Evolutionary conservation across 768 basidiomycete species (phyloP), one percentile per base, ranked within the genome.

Genomic region (Hypsizygus marmoreus): DNA sequence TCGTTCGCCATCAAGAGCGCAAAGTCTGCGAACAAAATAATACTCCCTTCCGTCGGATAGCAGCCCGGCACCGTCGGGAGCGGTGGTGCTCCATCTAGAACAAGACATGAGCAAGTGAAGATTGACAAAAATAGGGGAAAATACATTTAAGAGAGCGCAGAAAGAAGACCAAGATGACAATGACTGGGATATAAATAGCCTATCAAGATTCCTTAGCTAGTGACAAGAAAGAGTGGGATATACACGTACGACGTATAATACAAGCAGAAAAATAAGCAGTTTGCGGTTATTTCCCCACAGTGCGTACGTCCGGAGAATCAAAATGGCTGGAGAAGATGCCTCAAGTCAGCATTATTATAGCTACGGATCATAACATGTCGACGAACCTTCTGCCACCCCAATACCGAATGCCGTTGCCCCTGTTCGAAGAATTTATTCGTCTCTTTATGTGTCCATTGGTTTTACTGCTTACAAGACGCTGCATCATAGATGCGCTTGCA

Each of bases 281-380:
- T 14, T 41, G 9, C 43, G 43, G 11, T 35, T 49, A 33, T 49
- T 49, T 10, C 42, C 54, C 49, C 50, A 51, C 31, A 58, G 42
- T 4, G 57, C 57, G 26, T 49, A 51, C 6, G 57, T 55, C 34
- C 57, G 57, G 7, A 58, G 44, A 3, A 58, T 9, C 13, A 58
- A 42, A 24, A 58, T 37, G 6, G 54, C 57, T 58, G 20, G 16
- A 25, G 20, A 14, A 7, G 16, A 10, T 3, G 6, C n/a, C n/a
- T n/a, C n/a, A n/a, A n/a, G 3, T 35, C 11, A 35, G 34, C 6
- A 2, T 7, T 2, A 35, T 13, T n/a, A 20, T 3, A 35, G n/a
- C 17, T 17, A 9, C n/a, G 13, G 6, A 35, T n/a, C 17, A 20
- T 6, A 16, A 9, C 13, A 4, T n/a, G n/a, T n/a, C 14, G 9